phyloP scores from a whole-genome alignment of 371 early-diverging fungal genomes.

The Mucor sp. region DNA sequence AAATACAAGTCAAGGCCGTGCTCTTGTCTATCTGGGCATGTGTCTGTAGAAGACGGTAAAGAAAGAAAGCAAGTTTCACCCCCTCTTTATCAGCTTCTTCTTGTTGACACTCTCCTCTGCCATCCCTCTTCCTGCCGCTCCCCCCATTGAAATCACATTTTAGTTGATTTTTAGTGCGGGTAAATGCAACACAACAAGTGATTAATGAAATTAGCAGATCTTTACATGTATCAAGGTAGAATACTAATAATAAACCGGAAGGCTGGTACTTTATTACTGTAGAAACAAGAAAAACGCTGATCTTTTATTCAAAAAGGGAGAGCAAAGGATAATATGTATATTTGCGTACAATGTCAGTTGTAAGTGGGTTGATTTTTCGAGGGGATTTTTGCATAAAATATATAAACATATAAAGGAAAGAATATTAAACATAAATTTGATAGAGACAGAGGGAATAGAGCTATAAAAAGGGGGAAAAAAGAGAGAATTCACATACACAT shows the following conservation, averaged over 20 bases:
- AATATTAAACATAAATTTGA: background rate
- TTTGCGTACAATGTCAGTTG: background rate
- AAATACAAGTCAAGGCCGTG: background rate
- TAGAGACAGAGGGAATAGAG: background rate
- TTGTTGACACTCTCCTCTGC: background rate
- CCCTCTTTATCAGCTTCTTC: background rate
- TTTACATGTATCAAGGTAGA: background rate
- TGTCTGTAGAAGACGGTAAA: background rate
- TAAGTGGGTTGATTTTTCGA: background rate
- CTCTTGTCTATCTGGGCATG: background rate
- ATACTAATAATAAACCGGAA: background rate
- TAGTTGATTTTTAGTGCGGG: background rate
- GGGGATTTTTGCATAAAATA: background rate
- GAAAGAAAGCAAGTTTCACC: background rate
- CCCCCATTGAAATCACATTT: background rate
- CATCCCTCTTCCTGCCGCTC: background rate
- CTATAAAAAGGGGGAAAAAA: background rate
- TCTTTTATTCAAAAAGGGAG: background rate
- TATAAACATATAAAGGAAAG: background rate
- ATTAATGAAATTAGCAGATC: slow-evolving; percentile 1
- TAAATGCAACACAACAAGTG: background rate
- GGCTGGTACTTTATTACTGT: background rate
- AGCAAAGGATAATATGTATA: background rate
- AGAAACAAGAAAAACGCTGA: background rate
- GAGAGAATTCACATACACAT: background rate